A percentile compares a stretch with the other conserved stretches of the same genome.
phyloP scores from a whole-genome alignment of 345 rosid genomes.

The Lepidium didymum region DNA sequence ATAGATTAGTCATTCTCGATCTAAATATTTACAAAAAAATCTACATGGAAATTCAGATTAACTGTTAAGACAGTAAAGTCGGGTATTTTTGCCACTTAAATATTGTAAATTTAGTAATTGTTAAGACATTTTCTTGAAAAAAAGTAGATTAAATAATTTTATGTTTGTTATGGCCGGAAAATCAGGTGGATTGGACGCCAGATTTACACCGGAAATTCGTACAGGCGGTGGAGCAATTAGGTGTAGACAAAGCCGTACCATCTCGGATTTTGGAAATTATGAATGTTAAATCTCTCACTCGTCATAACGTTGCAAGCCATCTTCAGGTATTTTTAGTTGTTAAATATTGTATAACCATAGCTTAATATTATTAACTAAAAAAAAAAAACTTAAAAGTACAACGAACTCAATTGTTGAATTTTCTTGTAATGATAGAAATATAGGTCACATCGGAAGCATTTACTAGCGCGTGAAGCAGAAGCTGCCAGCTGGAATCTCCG shows the following conservation, averaged over 20 bases:
- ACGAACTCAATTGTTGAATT: background rate
- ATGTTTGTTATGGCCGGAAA: background rate
- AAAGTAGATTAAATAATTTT: background rate
- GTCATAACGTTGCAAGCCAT: conserved; percentile 94
- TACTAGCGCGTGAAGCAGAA: conserved; percentile 78
- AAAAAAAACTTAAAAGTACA: background rate
- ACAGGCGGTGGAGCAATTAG: conserved; percentile 93
- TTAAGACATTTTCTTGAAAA: background rate
- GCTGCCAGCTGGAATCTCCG: conserved; percentile 74
- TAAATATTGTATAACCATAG: background rate
- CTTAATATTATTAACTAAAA: background rate
- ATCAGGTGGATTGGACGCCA: conserved; percentile 97
- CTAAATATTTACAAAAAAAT: no score
- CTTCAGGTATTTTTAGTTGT: conserved; percentile 56
- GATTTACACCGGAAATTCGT: conserved; percentile 88
- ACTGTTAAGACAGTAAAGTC: no score
- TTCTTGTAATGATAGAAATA: conserved; percentile 51
- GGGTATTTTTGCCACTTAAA: no score
- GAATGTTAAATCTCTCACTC: conserved; percentile 87
- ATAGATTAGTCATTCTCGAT: no score
- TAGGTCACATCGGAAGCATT: conserved; percentile 79
- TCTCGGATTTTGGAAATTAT: conserved; percentile 85
- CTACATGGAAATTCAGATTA: no score
- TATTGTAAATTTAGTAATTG: no score
- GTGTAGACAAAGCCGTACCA: conserved; percentile 96